Conservation (phyloP, 208 protist genomes). For the Leishmania gerbilli region DNA sequence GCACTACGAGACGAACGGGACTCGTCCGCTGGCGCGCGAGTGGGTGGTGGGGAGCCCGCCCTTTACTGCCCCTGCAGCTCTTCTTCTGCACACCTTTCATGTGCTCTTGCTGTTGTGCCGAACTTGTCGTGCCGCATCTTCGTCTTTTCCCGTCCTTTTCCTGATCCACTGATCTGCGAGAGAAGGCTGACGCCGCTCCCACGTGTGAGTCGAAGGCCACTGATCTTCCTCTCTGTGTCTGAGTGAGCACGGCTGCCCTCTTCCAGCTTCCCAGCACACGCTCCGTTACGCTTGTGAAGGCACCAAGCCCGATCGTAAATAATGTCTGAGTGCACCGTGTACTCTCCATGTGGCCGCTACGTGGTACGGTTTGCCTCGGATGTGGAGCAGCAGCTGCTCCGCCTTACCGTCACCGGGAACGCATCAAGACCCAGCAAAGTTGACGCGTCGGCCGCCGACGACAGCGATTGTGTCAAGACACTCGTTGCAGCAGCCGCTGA, state of each 20-base stretch:
- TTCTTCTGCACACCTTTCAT: background rate
- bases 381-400: constrained; percentile 19
- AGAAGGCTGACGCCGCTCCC: background rate
- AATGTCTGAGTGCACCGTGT: constrained; percentile 68
- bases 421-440: background rate
- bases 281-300: background rate
- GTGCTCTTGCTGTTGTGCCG: background rate
- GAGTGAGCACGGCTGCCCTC: background rate
- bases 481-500: background rate
- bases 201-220: background rate
- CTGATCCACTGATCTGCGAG: background rate
- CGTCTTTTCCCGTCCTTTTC: background rate
- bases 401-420: constrained; percentile 42
- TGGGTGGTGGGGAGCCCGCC: background rate
- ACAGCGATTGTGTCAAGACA: background rate
- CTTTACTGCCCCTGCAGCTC: background rate
- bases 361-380: constrained; percentile 52
- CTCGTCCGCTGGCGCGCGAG: background rate
- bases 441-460: background rate
- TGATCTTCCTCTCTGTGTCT: background rate
- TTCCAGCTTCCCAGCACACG: background rate
- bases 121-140: background rate
- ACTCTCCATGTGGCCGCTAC: constrained; percentile 75
- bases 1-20: no score
- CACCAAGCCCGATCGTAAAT: background rate